Evolutionary conservation across 768 basidiomycete genomes (phyloP).

Genomic region (Mrakia gelida): DNA sequence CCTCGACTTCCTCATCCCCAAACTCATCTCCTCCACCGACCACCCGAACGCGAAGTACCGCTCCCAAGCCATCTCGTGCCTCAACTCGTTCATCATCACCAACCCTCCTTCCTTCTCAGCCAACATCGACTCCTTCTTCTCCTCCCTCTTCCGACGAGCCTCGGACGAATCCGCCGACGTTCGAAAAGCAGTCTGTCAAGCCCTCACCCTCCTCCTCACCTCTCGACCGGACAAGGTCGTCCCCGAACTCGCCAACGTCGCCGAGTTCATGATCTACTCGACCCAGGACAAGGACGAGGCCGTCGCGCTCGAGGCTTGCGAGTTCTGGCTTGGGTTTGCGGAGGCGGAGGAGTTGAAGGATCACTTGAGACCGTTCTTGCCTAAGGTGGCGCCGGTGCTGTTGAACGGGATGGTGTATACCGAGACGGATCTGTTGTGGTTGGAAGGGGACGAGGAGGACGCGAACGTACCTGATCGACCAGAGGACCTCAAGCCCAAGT

Average conservation of each 20-base stretch:
- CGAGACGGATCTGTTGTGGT: slow-evolving; percentile 90
- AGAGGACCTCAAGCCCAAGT: slow-evolving; percentile 90
- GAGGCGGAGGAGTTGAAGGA: slow-evolving; percentile 84
- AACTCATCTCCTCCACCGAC: slow-evolving; percentile 82
- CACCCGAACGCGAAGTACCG: slow-evolving; percentile 85
- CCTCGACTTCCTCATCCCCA: slow-evolving; percentile 93
- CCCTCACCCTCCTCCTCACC: slow-evolving; percentile 85
- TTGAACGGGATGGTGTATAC: slow-evolving; percentile 96
- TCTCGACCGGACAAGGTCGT: slow-evolving; percentile 92
- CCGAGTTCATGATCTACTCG: slow-evolving; percentile 97
- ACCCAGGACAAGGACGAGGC: slow-evolving; percentile 95
- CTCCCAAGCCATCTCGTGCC: slow-evolving; percentile 84
- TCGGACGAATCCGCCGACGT: slow-evolving; percentile 91
- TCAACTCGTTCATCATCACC: slow-evolving; percentile 74
- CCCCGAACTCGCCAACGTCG: slow-evolving; percentile 91
- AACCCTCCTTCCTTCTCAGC: slow-evolving; percentile 78
- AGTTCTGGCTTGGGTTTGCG: slow-evolving; percentile 99
- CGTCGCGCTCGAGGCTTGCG: slow-evolving; percentile 92
- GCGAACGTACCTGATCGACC: slow-evolving; percentile 88
- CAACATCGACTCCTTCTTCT: slow-evolving; percentile 90
- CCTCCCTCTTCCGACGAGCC: slow-evolving; percentile 87
- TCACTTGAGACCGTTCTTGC: slow-evolving; percentile 77
- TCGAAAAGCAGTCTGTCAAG: slow-evolving; percentile 91
- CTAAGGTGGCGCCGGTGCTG: slow-evolving; percentile 90
- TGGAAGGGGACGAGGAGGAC: slow-evolving; percentile 82